Evolutionary conservation across 2,329 filamentous ascomycete species (phyloP), one percentile per base, ranked within the genome.

Genomic region (Colletotrichum eremochloae): DNA sequence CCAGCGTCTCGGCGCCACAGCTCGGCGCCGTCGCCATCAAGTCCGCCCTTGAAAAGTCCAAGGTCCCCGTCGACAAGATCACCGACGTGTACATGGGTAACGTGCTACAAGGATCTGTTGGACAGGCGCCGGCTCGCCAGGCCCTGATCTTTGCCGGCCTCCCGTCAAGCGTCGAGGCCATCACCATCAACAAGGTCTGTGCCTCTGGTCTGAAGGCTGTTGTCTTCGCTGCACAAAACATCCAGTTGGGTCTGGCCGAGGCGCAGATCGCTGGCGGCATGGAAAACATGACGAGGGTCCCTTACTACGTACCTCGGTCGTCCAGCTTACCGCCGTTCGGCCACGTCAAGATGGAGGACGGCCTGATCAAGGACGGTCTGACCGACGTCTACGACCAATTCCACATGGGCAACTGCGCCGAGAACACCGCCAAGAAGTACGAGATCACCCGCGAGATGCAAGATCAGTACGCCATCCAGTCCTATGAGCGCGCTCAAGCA

Each of bases 51-150:
- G 89, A 92, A 76, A 97, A 96, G 83, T 97, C 95, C 64, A 92
- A 91, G 75, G 89, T 98, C 8, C 95, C 96, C 1, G 82, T 90
- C 64, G 90, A 92, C 44, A 93, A 93, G 80, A 94, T 98, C 78
- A 93, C 92, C 75, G 93, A 97, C 83, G 94, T 98, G 20, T 98
- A 98, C 86, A 97, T 98, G 94, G 96, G 96, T 80, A 97, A 98
- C 79, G 96, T 98, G 12, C 88, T 98, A 52, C 92, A 95, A 81
- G 96, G 88, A 56, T 89, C 89, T 24, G 89, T 96, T 7, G 96
- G 96, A 57, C 96, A 99, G 84, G 90, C 96, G 0, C 96, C 96
- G 2, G 96, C 96, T 31, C 91, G 96, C 61, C 96, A 99, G 84
- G 96, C 96, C 14, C 86, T 90, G 75, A 93, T 98, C 72, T 96